These are phyloP conservation scores for Craspedostauros australis DNA, from an alignment of 108 stramenopile species.

Conservation along the genomic window DNA sequence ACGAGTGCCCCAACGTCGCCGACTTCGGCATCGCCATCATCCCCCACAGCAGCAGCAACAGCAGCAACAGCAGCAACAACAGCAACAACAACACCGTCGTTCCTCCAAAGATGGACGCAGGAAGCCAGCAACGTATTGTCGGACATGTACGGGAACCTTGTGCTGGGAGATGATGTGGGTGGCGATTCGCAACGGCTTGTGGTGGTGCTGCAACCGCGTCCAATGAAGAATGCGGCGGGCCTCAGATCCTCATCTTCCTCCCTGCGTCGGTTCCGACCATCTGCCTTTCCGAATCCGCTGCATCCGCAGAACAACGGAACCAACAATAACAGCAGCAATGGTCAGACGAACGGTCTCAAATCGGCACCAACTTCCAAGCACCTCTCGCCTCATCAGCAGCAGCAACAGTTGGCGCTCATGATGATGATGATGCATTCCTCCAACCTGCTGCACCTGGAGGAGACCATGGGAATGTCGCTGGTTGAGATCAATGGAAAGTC, in stretches of 20 bases:
- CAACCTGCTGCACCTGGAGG: neutral
- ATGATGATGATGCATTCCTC: too few relatives aligned
- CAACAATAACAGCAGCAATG: neutral
- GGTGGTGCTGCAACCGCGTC: slow-evolving; percentile 42
- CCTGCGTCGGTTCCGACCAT: neutral
- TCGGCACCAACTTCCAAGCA: neutral
- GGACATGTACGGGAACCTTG: slow-evolving; percentile 62
- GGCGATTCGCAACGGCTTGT: slow-evolving; percentile 58
- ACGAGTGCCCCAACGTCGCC: neutral
- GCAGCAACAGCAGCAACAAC: slow-evolving; percentile 3
- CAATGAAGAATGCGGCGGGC: neutral
- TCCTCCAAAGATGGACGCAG: slow-evolving; percentile 14
- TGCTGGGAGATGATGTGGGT: slow-evolving; percentile 77
- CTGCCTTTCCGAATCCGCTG: neutral
- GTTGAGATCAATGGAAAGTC: slow-evolving; percentile 73
- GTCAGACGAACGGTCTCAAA: neutral
- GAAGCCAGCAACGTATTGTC: slow-evolving; percentile 44
- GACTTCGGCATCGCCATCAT: neutral
- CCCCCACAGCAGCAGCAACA: neutral
- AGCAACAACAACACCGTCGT: slow-evolving; percentile 2
- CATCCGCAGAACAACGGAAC: neutral
- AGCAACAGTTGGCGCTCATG: too few relatives aligned
- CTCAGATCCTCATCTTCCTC: neutral
- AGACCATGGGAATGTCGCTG: slow-evolving; percentile 57
- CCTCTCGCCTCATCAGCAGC: neutral